Evolutionary conservation across 371 early-diverging fungal genomes (phyloP), one percentile per base, ranked within the genome.

Genomic region (Funneliformis caledonium): DNA sequence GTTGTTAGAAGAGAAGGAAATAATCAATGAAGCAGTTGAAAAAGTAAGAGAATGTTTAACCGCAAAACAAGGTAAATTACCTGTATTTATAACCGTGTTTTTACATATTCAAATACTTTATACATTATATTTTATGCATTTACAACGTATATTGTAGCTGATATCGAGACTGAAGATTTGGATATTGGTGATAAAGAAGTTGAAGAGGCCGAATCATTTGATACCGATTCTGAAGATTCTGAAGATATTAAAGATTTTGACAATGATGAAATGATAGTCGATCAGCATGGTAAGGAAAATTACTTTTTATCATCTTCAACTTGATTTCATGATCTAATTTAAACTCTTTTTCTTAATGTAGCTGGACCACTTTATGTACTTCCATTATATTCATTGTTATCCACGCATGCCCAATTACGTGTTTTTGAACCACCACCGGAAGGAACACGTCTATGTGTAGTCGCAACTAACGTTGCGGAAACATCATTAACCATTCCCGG

Each of bases 401-500:
- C 98, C 5, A 94, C 96, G 0, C 93, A 93, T 60, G 93, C 94
- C 45, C 97, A 98, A 85, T 86, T 96, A 83, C 89, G 92, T 59
- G 96, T 98, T 1, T 98, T 98, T 86, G 89, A 95, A 73, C 88
- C 91, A 11, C 94, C 95, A 45, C 98, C 98, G 6, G 90, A 92
- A 33, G 97, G 97, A 56, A 89, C 93, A n/a, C 92, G 99, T 19
- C 88, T 98, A 45, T 95, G 96, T 83, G 97, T 99, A 11, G 89
- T 99, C 47, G 97, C 98, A 9, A 99, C 99, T 42, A 99, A 99
- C 84, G 97, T 99, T 11, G 99, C 99, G 6, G 99, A 99, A 87
- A 99, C 99, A 0, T 97, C 97, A 19, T 91, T 99, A 26, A 99
- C 99, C 3, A 99, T 99, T 67, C 98, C 98, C 19, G 94, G 94